These are phyloP conservation scores for Cercospora berteroae DNA, from an alignment of 2,329 filamentous ascomycete species.

Conservation along the genomic window DNA sequence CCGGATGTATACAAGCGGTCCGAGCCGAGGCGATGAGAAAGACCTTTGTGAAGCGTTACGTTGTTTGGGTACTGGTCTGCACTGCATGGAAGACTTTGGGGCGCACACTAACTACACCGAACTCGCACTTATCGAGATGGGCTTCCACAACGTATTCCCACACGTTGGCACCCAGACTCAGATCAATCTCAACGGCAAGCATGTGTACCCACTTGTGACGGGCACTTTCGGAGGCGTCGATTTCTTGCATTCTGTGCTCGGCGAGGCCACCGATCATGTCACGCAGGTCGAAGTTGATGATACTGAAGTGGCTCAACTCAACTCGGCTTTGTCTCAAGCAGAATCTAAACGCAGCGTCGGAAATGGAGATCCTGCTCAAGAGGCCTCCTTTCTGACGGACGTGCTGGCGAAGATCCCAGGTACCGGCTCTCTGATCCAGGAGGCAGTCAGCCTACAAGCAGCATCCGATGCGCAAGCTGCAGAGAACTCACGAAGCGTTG, in stretches of 20 bases:
- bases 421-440: slow-evolving; percentile 46
- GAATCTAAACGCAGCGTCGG: slow-evolving; percentile 34
- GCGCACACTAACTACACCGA: slow-evolving; percentile 58
- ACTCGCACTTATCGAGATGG: slow-evolving; percentile 52
- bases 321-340: slow-evolving; percentile 45
- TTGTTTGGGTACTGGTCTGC: slow-evolving; percentile 53
- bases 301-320: slow-evolving; percentile 49
- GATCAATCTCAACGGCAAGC: slow-evolving; percentile 48
- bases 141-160: slow-evolving; percentile 52
- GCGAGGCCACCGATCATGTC: slow-evolving; percentile 51
- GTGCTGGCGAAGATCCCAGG: slow-evolving; percentile 73
- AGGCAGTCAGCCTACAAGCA: slow-evolving; percentile 48
- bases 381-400: slow-evolving; percentile 57
- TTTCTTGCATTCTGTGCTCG: slow-evolving; percentile 52
- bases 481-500: slow-evolving; percentile 20
- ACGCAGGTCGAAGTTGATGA: slow-evolving; percentile 51
- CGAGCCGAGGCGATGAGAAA: slow-evolving; percentile 44
- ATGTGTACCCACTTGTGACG: slow-evolving; percentile 53
- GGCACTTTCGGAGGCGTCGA: slow-evolving; percentile 55
- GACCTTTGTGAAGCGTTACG: slow-evolving; percentile 51
- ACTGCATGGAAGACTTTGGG: slow-evolving; percentile 55
- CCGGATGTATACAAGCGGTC: slow-evolving; percentile 47
- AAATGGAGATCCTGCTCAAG: slow-evolving; percentile 35
- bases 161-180: slow-evolving; percentile 50
- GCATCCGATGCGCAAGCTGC: slow-evolving; percentile 43